These are phyloP conservation scores for Vickermania ingenoplastis DNA, from an alignment of 208 protist genomes.

Conservation along the genomic window DNA sequence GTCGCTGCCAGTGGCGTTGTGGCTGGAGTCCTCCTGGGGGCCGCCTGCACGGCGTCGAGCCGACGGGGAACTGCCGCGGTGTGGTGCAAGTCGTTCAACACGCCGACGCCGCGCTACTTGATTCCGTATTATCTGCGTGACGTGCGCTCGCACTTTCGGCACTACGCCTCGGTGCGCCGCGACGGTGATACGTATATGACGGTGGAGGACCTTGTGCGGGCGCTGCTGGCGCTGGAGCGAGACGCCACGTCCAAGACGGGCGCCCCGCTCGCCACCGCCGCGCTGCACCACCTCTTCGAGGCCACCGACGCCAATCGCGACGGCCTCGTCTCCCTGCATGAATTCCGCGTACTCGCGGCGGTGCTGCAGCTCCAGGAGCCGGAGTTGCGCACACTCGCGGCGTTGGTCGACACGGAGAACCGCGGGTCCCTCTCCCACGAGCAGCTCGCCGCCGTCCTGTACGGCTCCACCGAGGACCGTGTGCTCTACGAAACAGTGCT, in stretches of 20 bases:
- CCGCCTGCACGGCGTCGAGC: too few species aligned
- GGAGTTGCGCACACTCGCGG: slow-evolving; percentile 53
- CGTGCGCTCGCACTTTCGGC: slow-evolving; percentile 63
- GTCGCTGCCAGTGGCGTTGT: too few species aligned
- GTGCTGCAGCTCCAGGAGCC: slow-evolving; percentile 50
- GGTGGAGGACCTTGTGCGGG: slow-evolving; percentile 74
- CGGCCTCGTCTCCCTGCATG: slow-evolving; percentile 61
- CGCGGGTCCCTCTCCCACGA: slow-evolving; percentile 38
- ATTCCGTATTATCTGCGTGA: slow-evolving; percentile 86
- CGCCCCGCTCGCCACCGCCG: slow-evolving; percentile 10
- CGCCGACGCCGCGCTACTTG: slow-evolving; percentile 63
- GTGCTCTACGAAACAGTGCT: slow-evolving; percentile 30
- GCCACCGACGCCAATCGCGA: slow-evolving; percentile 74
- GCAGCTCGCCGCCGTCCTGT: slow-evolving; percentile 67
- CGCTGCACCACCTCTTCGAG: slow-evolving; percentile 45
- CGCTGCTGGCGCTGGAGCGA: slow-evolving; percentile 49
- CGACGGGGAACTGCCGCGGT: slow-evolving; percentile 23
- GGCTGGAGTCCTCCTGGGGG: too few species aligned
- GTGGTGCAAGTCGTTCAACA: slow-evolving; percentile 58
- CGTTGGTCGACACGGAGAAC: slow-evolving; percentile 46
- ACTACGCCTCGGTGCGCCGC: slow-evolving; percentile 74
- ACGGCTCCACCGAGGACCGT: slow-evolving; percentile 49
- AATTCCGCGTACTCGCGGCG: slow-evolving; percentile 76
- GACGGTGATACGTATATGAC: slow-evolving; percentile 68
- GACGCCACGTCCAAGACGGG: slow-evolving; percentile 19